Conservation (phyloP, 106 monocot genomes). For the Alisma plantagoaquatica region DNA sequence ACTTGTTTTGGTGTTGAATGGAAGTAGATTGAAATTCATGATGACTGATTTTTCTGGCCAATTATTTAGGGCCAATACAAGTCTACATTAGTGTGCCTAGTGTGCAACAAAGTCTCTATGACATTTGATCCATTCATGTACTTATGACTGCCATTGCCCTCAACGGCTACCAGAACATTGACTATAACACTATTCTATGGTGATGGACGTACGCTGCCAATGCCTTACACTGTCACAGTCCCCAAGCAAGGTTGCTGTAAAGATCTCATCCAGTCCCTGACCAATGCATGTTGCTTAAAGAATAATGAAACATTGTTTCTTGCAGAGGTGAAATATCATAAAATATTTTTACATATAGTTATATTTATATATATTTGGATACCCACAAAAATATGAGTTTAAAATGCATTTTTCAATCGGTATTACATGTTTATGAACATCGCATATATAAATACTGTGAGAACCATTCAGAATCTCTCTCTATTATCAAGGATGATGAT, state of each 20-base stretch:
- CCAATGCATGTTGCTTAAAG: slow-evolving; percentile 49
- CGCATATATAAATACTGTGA: slow-evolving; percentile 64
- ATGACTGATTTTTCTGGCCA: no score
- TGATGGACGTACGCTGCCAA: slow-evolving; percentile 48
- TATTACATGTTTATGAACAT: slow-evolving; percentile 49
- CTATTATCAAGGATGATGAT: slow-evolving; percentile 85
- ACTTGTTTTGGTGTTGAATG: no score
- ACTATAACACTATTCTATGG: slow-evolving; percentile 60
- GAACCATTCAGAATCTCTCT: slow-evolving; percentile 63
- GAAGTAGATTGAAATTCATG: no score
- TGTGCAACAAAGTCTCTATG: slow-evolving; percentile 74
- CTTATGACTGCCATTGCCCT: slow-evolving; percentile 75
- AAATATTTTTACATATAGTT: not conserved
- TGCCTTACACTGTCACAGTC: slow-evolving; percentile 50
- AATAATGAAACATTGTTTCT: slow-evolving; percentile 62
- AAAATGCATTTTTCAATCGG: not conserved
- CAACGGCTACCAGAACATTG: slow-evolving; percentile 61
- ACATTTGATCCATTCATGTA: slow-evolving; percentile 99
- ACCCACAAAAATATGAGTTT: no score
- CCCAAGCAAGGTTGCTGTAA: slow-evolving; percentile 56
- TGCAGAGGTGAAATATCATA: slow-evolving; percentile 47
- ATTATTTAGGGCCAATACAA: slow-evolving; percentile 72
- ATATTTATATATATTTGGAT: not conserved
- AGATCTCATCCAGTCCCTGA: slow-evolving; percentile 58
- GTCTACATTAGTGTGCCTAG: slow-evolving; percentile 77